Evolutionary conservation across 305 asterid species (phyloP), one percentile per base, ranked within the genome.

Genomic region (Striga hermonthica): DNA sequence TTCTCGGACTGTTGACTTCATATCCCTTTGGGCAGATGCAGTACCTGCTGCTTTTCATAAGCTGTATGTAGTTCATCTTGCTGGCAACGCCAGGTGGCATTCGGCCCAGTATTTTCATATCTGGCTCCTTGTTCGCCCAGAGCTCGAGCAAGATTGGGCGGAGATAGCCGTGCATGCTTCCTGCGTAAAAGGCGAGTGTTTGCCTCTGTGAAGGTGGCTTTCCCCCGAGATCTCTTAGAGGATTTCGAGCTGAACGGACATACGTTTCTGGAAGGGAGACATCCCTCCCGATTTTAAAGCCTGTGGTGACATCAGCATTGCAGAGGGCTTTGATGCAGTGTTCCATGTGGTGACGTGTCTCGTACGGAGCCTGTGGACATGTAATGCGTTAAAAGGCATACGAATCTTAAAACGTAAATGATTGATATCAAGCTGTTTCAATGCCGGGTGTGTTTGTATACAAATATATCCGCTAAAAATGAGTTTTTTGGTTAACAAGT

Each of bases 331-430:
- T 90, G 9, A 90, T 84, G 82, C 95, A 88, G 57, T 84, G 89
- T 65, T 88, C 97, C 97, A 90, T 90, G 86, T 88, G 95, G 75
- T 90, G 96, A 65, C 95, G 79, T 50, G 95, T 89, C 62, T 89
- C 96, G 4, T 86, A 89, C 1, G 97, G 95, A 74, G 97, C 97
- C 97, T 90, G 79, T 41, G 73, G 7, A 34, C 38, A 43, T 1
- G 38, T 4, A 65, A 62, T 50, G 62, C 48, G 49, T 64, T 22
- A 72, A 31, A 68, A 39, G 38, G 47, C 44, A 45, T 22, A 22
- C 1, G 31, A 22, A 2, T 22, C 31, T 22, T 22, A 22, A 22
- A 50, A 53, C 47, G 75, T 31, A 55, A 68, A 22, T 4, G 55
- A 61, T 52, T 64, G 58, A 48, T 15, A 37, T 10, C 54, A 16